These are phyloP conservation scores for Solanum paucissectum DNA, from an alignment of 257 asterid genomes.

Conservation along the genomic window DNA sequence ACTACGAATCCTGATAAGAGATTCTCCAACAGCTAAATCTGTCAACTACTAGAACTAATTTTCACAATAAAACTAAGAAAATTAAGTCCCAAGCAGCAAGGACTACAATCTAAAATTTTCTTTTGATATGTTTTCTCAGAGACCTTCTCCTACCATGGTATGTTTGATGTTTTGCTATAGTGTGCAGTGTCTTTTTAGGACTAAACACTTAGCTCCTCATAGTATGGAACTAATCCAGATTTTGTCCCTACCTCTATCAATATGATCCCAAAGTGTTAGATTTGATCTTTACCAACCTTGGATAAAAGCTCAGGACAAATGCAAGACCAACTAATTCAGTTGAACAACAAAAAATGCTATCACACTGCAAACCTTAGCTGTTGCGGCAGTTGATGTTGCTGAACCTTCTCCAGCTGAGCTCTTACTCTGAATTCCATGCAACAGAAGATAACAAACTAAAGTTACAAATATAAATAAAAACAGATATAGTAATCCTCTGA, in stretches of 20 bases:
- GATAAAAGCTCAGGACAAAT: neutral
- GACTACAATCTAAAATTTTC: neutral
- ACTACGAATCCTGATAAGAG: neutral
- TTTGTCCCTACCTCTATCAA: neutral
- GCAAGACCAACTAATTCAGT: neutral
- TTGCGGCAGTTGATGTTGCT: conserved; percentile 36
- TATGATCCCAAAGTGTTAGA: neutral
- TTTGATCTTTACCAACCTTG: neutral
- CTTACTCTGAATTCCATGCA: conserved; percentile 33
- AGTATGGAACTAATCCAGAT: neutral
- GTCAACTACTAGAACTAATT: neutral
- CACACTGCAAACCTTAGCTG: conserved; percentile 28
- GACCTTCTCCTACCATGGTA: too few relatives aligned
- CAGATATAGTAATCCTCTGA: neutral
- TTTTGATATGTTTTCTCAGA: too few relatives aligned
- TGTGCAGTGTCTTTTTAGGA: neutral
- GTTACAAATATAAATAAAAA: neutral
- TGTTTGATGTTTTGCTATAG: too few relatives aligned
- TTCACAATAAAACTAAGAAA: neutral
- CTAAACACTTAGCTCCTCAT: neutral
- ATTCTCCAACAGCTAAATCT: neutral
- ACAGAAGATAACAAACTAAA: neutral
- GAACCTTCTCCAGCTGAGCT: conserved; percentile 53
- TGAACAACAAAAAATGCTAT: neutral
- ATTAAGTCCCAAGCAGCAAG: neutral